Conservation (phyloP, 2,329 filamentous ascomycete species). For the Arthrobotrys megalospora region DNA sequence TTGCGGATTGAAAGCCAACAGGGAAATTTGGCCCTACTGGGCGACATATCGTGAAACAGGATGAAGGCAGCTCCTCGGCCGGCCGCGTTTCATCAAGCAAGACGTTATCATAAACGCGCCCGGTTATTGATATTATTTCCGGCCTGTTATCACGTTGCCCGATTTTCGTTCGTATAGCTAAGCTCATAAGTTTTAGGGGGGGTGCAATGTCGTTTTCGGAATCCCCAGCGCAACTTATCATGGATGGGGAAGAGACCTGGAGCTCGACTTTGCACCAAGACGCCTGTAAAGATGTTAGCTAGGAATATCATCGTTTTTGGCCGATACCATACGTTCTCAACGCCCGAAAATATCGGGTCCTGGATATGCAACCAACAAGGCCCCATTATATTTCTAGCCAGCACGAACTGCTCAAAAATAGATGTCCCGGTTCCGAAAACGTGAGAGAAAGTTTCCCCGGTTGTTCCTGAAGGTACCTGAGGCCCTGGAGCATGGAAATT, state of each 20-base stretch:
- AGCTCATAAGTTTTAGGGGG: constrained; percentile 94
- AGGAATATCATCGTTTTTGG: background rate
- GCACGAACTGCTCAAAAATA: constrained; percentile 96
- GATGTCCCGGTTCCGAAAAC: constrained; percentile 94
- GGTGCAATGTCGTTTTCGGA: constrained; percentile 86
- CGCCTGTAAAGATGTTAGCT: constrained; percentile 68
- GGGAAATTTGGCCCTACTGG: constrained; percentile 84
- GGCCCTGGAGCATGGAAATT: constrained; percentile 71
- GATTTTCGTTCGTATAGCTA: constrained; percentile 88
- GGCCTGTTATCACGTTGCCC: constrained; percentile 96
- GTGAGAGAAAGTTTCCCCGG: constrained; percentile 91
- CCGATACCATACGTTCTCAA: constrained; percentile 76
- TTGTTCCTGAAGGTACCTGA: constrained; percentile 77
- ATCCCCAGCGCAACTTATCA: constrained; percentile 80
- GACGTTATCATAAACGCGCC: constrained; percentile 92
- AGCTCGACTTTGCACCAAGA: constrained; percentile 98
- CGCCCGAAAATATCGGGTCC: constrained; percentile 83
- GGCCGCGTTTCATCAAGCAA: constrained; percentile 85
- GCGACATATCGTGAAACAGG: constrained; percentile 91
- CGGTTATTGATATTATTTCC: constrained; percentile 91
- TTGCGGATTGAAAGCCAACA: constrained; percentile 85
- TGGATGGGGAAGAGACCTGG: constrained; percentile 82
- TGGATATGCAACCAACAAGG: constrained; percentile 96
- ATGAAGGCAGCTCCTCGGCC: constrained; percentile 87
- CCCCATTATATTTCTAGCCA: constrained; percentile 99